A percentile compares a stretch with the other conserved stretches of the same genome.
Evolutionary conservation across 2,329 filamentous ascomycete species (phyloP).

Genomic region (Alternaria tenuissima): DNA sequence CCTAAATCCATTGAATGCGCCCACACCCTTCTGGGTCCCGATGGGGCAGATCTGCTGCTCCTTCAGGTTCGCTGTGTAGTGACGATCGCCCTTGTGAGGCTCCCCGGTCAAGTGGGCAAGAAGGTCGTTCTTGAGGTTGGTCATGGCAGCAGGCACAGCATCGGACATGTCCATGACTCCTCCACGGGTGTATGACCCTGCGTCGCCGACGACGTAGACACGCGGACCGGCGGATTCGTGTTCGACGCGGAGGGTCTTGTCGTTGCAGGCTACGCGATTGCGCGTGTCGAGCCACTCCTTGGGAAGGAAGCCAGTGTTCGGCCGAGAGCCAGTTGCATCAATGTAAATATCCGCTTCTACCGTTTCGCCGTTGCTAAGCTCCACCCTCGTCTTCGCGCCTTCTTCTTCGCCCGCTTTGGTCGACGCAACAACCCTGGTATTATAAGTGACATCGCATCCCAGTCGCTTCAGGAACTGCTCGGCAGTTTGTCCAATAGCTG

Average conservation of each 20-base stretch:
- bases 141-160: constrained; percentile 54
- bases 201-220: constrained; percentile 61
- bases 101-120: constrained; percentile 41
- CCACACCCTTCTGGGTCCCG: constrained; percentile 50
- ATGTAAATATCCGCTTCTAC: constrained; percentile 63
- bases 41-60: constrained; percentile 49
- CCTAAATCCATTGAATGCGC: constrained; percentile 48
- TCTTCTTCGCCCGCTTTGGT: constrained; percentile 39
- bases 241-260: constrained; percentile 58
- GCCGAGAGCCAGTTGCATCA: constrained; percentile 60
- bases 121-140: constrained; percentile 59
- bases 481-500: constrained; percentile 55
- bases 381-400: constrained; percentile 54
- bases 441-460: constrained; percentile 57
- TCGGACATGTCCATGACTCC: constrained; percentile 55
- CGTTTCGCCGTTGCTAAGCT: constrained; percentile 57
- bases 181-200: constrained; percentile 55
- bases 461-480: constrained; percentile 57
- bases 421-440: constrained; percentile 45
- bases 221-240: constrained; percentile 52
- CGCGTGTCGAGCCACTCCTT: constrained; percentile 57
- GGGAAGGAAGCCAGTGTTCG: constrained; percentile 64
- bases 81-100: constrained; percentile 39
- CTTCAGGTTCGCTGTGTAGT: constrained; percentile 42
- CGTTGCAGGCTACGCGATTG: constrained; percentile 60